Evolutionary conservation across 768 basidiomycete species (phyloP).

Genomic region (Mycena latifolia): DNA sequence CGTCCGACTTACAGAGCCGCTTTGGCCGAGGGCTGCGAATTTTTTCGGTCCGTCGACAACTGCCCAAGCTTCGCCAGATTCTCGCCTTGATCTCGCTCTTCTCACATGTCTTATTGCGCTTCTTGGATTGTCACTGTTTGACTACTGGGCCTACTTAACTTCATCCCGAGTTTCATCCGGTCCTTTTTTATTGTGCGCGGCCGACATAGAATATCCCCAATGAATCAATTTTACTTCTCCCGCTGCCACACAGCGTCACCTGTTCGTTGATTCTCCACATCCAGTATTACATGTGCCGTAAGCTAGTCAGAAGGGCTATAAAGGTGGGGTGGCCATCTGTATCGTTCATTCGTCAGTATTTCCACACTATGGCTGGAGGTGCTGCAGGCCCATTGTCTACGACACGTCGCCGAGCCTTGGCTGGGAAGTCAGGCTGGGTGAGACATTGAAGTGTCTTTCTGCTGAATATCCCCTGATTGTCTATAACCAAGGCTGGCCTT

Average conservation of each 20-base stretch:
- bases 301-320: conserved; percentile 1
- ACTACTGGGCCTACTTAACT: neutral
- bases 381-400: conserved; percentile 51
- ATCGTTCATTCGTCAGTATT: neutral
- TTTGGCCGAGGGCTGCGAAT: too few relatives aligned
- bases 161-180: neutral
- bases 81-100: too few relatives aligned
- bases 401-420: conserved; percentile 64
- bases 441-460: conserved; percentile 33
- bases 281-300: conserved; percentile 11
- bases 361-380: conserved; percentile 59
- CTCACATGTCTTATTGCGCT: neutral
- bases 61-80: too few relatives aligned
- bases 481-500: conserved; percentile 69
- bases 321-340: neutral
- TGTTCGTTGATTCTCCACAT: neutral
- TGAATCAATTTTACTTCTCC: neutral
- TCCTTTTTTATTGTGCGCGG: neutral
- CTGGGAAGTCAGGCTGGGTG: conserved; percentile 79
- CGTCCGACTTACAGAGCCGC: too few relatives aligned
- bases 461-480: conserved; percentile 10
- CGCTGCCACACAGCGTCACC: neutral
- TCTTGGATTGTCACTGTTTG: neutral
- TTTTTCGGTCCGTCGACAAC: too few relatives aligned
- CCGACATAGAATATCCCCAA: neutral